Conservation (phyloP, 2,329 filamentous ascomycete genomes). For the Colletotrichum acutatum region DNA sequence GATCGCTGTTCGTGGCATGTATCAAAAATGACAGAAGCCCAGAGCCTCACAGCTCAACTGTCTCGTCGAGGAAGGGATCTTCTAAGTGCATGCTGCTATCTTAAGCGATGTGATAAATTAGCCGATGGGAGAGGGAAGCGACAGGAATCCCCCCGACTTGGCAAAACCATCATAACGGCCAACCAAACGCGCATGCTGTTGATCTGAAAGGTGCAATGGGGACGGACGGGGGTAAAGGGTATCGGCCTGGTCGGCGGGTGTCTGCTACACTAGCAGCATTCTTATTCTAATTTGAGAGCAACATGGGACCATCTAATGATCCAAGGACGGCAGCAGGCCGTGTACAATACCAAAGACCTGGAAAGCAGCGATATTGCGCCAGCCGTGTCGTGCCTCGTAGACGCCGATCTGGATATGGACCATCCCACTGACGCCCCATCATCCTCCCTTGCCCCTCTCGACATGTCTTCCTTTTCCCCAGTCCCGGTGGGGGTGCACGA, state of each 20-base stretch:
- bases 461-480: neutral
- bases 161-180: neutral
- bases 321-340: neutral
- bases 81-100: conserved; percentile 11
- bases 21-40: neutral
- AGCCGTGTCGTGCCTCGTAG: conserved; percentile 10
- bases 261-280: conserved; percentile 25
- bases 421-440: conserved; percentile 14
- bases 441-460: neutral
- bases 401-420: conserved; percentile 30
- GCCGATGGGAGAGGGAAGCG: conserved; percentile 19
- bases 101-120: conserved; percentile 22
- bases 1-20: neutral
- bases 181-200: neutral
- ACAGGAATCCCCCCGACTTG: conserved; percentile 19
- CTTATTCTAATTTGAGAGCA: conserved; percentile 25
- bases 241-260: neutral
- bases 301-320: conserved; percentile 1
- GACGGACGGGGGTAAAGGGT: neutral
- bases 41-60: conserved; percentile 5
- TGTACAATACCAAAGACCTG: neutral
- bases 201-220: neutral
- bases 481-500: neutral
- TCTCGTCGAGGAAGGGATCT: conserved; percentile 2
- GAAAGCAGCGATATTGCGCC: neutral